Percentiles rank a stretch among this genome's conserved stretches.
Evolutionary conservation across 805 yeast genomes (phyloP).

Genomic region (Candida yuanshanica): DNA sequence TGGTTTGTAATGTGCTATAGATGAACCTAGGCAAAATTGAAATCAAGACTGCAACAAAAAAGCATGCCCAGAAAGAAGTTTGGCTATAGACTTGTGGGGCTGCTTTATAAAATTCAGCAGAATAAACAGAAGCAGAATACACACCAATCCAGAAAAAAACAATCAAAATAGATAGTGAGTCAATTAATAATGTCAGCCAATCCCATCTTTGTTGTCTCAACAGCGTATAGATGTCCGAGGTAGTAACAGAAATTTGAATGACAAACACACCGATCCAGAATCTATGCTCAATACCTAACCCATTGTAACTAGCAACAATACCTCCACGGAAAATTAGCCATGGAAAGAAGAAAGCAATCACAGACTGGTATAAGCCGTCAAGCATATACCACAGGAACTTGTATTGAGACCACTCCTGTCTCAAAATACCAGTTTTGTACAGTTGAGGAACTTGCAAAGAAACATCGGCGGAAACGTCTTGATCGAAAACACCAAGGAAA

Average conservation of each 20-base stretch:
- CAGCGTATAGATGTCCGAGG: slow-evolving; percentile 63
- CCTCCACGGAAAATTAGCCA: slow-evolving; percentile 44
- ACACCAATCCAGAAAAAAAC: slow-evolving; percentile 76
- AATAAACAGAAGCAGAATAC: slow-evolving; percentile 53
- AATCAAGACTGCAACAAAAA: slow-evolving; percentile 54
- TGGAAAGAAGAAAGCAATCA: slow-evolving; percentile 70
- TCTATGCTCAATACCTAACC: slow-evolving; percentile 62
- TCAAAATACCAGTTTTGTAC: slow-evolving; percentile 65
- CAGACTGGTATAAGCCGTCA: slow-evolving; percentile 74
- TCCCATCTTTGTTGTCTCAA: slow-evolving; percentile 78
- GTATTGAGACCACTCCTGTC: slow-evolving; percentile 62
- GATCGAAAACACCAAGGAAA: slow-evolving; percentile 73
- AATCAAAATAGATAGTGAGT: slow-evolving; percentile 50
- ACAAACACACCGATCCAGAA: slow-evolving; percentile 66
- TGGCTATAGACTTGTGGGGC: slow-evolving; percentile 61
- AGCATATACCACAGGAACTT: slow-evolving; percentile 71
- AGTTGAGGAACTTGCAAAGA: slow-evolving; percentile 70
- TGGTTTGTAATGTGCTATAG: slow-evolving; percentile 47
- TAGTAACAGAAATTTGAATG: slow-evolving; percentile 56
- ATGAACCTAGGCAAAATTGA: slow-evolving; percentile 67
- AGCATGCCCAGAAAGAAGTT: slow-evolving; percentile 61
- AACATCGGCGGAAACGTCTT: slow-evolving; percentile 67
- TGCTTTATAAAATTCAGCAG: slow-evolving; percentile 61
- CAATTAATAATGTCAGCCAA: slow-evolving; percentile 57
- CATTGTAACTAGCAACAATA: slow-evolving; percentile 44